Percentiles rank a stretch among this genome's conserved stretches.
These are phyloP conservation scores for Pseudogymnoascus sp. DNA, from an alignment of 2,329 filamentous ascomycete genomes.

Conservation along the genomic window DNA sequence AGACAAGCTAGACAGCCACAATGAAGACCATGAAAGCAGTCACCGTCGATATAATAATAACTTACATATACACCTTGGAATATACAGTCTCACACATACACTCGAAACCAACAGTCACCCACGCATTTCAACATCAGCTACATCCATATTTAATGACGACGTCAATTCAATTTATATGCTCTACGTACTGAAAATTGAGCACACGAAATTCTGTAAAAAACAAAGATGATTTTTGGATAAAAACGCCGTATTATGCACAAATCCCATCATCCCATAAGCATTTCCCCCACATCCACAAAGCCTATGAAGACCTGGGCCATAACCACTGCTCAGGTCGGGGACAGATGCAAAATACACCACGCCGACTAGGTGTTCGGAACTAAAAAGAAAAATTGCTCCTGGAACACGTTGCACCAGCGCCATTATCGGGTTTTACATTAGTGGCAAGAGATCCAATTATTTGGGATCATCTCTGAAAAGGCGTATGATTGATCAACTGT, in stretches of 20 bases:
- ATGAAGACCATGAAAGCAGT: background rate
- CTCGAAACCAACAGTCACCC: background rate
- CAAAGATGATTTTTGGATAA: constrained; percentile 24
- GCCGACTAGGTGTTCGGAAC: background rate
- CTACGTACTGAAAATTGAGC: constrained; percentile 2
- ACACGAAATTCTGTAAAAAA: constrained; percentile 12
- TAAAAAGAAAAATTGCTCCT: background rate
- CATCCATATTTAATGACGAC: background rate
- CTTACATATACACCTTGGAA: background rate
- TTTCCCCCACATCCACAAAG: constrained; percentile 7
- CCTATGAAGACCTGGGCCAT: constrained; percentile 4
- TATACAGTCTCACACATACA: background rate
- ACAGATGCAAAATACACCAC: constrained; percentile 24
- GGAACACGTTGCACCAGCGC: constrained; percentile 3
- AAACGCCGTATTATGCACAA: constrained; percentile 27
- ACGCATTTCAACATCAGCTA: background rate
- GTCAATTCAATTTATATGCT: background rate
- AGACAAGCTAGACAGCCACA: background rate
- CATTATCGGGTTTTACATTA: constrained; percentile 6
- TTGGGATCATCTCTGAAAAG: background rate
- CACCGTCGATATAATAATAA: background rate
- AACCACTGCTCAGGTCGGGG: constrained; percentile 27
- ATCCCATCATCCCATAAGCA: constrained; percentile 26
- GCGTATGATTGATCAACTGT: background rate
- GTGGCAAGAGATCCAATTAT: constrained; percentile 5